These are phyloP conservation scores for Tubosaeta sp. DNA, from an alignment of 768 basidiomycete genomes.

Conservation along the genomic window DNA sequence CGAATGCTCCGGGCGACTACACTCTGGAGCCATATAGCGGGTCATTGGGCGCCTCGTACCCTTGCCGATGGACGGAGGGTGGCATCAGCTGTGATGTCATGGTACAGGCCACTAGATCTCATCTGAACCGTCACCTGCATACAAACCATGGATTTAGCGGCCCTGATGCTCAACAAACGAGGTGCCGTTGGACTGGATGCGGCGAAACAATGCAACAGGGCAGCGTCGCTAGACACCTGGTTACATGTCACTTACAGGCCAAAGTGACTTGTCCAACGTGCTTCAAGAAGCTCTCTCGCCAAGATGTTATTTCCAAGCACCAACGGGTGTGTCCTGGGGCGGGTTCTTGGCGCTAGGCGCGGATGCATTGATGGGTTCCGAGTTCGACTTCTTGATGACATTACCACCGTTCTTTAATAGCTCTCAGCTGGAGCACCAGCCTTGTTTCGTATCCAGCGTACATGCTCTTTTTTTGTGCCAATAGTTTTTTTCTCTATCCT, in stretches of 20 bases:
- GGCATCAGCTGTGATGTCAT: constrained; percentile 9
- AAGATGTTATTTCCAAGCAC: constrained; percentile 26
- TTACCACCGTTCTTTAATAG: not conserved
- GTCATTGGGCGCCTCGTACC: constrained; percentile 5
- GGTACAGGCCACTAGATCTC: constrained; percentile 22
- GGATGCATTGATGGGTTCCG: not conserved
- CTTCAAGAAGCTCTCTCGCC: constrained; percentile 26
- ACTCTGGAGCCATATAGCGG: constrained; percentile 1
- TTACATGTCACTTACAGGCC: constrained; percentile 24
- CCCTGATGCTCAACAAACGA: constrained; percentile 17
- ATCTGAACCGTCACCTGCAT: constrained; percentile 26
- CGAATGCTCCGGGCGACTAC: not conserved
- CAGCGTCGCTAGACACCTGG: constrained; percentile 26
- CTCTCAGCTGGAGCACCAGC: not conserved
- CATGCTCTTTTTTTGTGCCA: not conserved
- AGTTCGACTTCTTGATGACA: not conserved
- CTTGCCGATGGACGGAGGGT: constrained; percentile 19
- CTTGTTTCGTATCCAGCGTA: not conserved
- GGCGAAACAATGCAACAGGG: constrained; percentile 24
- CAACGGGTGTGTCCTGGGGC: constrained; percentile 24
- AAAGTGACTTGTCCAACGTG: constrained; percentile 27
- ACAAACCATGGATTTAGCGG: constrained; percentile 20
- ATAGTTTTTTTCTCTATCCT: not conserved
- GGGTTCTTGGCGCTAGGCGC: constrained; percentile 9
- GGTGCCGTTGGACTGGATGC: constrained; percentile 21